These are phyloP conservation scores for Apocynum venetum DNA, from an alignment of 257 asterid genomes.

Conservation along the genomic window DNA sequence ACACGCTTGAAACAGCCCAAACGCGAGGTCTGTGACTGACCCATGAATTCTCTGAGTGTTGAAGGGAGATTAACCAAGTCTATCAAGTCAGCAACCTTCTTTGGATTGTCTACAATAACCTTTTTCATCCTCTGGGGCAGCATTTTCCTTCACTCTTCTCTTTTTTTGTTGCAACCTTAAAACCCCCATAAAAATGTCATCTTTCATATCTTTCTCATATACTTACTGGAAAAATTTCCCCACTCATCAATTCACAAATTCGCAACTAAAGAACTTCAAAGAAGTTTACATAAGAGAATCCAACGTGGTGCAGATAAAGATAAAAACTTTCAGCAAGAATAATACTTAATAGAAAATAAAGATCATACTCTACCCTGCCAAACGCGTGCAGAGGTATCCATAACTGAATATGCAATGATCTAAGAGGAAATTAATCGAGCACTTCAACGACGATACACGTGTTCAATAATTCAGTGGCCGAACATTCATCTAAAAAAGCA, in stretches of 20 bases:
- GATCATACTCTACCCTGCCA: background rate
- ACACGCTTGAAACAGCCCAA: conserved; percentile 70
- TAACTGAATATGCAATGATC: background rate
- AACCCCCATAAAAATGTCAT: conserved; percentile 2
- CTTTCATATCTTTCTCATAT: background rate
- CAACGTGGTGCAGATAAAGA: background rate
- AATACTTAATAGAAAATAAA: background rate
- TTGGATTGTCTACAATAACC: conserved; percentile 65
- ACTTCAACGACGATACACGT: conserved; percentile 19
- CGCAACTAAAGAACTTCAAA: background rate
- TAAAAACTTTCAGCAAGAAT: background rate
- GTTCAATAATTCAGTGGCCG: background rate
- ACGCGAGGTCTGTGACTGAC: conserved; percentile 92
- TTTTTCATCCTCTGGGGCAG: conserved; percentile 56
- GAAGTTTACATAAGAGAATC: background rate
- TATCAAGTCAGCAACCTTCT: conserved; percentile 71
- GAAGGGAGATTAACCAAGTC: conserved; percentile 85
- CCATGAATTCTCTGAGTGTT: conserved; percentile 80
- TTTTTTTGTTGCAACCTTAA: conserved; percentile 17
- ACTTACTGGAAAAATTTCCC: background rate
- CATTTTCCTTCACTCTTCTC: conserved; percentile 37
- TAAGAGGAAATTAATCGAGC: conserved; percentile 36
- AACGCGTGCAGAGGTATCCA: background rate
- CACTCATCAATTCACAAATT: background rate
- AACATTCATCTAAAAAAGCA: background rate